phyloP scores from a whole-genome alignment of 768 basidiomycete genomes.

The Ramaria sp. region DNA sequence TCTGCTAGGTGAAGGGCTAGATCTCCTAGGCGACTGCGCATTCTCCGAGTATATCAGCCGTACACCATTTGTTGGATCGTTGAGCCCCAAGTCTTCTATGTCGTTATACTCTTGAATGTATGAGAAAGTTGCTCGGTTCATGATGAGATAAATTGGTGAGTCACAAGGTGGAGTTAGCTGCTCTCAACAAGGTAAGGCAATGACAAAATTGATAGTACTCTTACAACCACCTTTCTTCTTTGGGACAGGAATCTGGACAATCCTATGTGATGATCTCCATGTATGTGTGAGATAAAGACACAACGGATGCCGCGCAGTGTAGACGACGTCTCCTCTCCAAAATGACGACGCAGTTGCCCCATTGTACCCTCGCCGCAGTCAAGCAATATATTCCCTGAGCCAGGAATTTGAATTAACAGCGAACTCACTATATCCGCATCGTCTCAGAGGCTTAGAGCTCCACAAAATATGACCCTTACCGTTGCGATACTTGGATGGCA shows the following conservation, averaged over 20 bases:
- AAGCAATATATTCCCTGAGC: constrained; percentile 62
- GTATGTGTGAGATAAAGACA: constrained; percentile 83
- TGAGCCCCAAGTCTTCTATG: constrained; percentile 61
- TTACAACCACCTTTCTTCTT: constrained; percentile 46
- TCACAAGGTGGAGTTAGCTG: constrained; percentile 55
- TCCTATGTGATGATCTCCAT: constrained; percentile 89
- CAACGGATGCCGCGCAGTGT: constrained; percentile 62
- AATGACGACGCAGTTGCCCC: constrained; percentile 76
- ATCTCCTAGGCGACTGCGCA: not conserved
- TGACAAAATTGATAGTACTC: not conserved
- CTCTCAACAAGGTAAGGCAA: not conserved
- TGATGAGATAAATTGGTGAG: constrained; percentile 62
- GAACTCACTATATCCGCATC: constrained; percentile 45
- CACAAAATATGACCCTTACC: constrained; percentile 32
- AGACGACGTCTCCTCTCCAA: constrained; percentile 37
- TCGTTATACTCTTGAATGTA: constrained; percentile 67
- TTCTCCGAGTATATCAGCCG: constrained; percentile 12
- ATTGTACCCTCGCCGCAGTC: constrained; percentile 90
- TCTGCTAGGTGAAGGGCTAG: not conserved
- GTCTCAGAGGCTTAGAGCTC: not conserved
- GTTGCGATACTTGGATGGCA: constrained; percentile 81
- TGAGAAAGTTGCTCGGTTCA: constrained; percentile 40
- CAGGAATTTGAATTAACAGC: constrained; percentile 67
- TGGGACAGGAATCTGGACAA: constrained; percentile 61
- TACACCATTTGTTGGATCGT: constrained; percentile 14